Base-by-base conservation (phyloP, 1,284 basidiomycete genomes). In the Abortiporus biennis region DNA sequence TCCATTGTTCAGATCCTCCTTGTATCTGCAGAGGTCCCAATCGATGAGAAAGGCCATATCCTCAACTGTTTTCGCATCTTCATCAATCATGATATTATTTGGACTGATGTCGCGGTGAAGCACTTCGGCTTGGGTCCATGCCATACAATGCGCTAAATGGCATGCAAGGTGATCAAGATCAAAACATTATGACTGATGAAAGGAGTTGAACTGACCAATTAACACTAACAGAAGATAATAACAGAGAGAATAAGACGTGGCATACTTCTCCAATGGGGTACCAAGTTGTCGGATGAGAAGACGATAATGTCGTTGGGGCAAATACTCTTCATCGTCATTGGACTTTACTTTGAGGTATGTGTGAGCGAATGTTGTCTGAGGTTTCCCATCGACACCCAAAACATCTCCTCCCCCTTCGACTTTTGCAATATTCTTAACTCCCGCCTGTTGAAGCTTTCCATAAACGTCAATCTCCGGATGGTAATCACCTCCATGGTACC, bases 81-180 rank as follows among this genome's bases (percentile, higher is more conserved):
- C 22, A 9, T 23, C 22, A 16, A 33, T n/a, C 16, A 40, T 11
- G 39, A 40, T 19, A 25, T 36, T 43, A 16, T 22, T 27, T 4
- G 9, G 12, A 22, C 39, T 40, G 25, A 40, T 29, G 17, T 40
- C 39, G 21, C 39, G 39, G 22, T 40, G 39, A n/a, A 40, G 17
- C 8, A 35, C 20, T 12, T 8, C 36, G 9, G 36, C 36, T 9
- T 29, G n/a, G n/a, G n/a, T n/a, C 27, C 36, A 37, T 9, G 36
- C 36, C 9, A 11, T 8, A 8, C 17, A 9, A 19, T 35, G 33
- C 8, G 33, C 33, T 35, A 17, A 35, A n/a, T n/a, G n/a, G n/a
- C n/a, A n/a, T n/a, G 17, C 9, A 8, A 9, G 16, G 8, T 11
- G 9, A 11, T 8, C 9, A 11, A 6, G 6, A 9, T 9, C 15